Conservation (phyloP, 192 early-diverging fungal genomes). For the Linnemannia schmuckeri region DNA sequence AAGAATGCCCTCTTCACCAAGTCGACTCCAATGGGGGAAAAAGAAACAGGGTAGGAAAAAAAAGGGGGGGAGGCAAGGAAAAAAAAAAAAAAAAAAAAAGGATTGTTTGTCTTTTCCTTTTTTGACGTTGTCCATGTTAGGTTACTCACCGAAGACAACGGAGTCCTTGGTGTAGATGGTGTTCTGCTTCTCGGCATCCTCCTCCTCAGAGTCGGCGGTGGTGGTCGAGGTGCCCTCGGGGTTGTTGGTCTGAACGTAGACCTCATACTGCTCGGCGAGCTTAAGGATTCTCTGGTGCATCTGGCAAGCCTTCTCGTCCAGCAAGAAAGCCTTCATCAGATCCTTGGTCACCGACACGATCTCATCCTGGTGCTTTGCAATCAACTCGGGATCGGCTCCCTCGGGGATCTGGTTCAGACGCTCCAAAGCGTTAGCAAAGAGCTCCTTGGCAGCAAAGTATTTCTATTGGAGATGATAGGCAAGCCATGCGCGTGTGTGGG, state of each 20-base stretch:
- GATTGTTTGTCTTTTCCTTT: too few relatives aligned
- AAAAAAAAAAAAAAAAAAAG: background rate
- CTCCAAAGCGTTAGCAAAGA: constrained; percentile 65
- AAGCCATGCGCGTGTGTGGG: background rate
- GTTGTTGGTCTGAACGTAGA: constrained; percentile 54
- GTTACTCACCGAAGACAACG: constrained; percentile 51
- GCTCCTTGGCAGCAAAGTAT: constrained; percentile 69
- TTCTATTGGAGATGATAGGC: constrained; percentile 15
- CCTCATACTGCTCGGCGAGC: constrained; percentile 72
- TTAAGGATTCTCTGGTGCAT: constrained; percentile 71
- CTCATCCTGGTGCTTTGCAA: constrained; percentile 63
- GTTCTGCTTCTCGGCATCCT: constrained; percentile 54
- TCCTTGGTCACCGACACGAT: constrained; percentile 65
- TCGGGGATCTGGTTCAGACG: constrained; percentile 65
- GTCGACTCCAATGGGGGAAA: background rate
- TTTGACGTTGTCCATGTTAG: too few relatives aligned
- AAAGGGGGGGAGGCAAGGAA: too few relatives aligned
- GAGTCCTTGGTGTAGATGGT: constrained; percentile 56
- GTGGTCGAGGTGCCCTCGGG: constrained; percentile 54
- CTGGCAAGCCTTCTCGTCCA: constrained; percentile 72
- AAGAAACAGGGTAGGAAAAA: background rate
- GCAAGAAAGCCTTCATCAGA: constrained; percentile 69
- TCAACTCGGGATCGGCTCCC: constrained; percentile 60
- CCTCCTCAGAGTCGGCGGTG: constrained; percentile 54
- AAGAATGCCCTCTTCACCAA: background rate